Percentiles rank a stretch among this genome's conserved stretches.
phyloP scores from a whole-genome alignment of 495 filamentous ascomycete species.

The Podospora australis region DNA sequence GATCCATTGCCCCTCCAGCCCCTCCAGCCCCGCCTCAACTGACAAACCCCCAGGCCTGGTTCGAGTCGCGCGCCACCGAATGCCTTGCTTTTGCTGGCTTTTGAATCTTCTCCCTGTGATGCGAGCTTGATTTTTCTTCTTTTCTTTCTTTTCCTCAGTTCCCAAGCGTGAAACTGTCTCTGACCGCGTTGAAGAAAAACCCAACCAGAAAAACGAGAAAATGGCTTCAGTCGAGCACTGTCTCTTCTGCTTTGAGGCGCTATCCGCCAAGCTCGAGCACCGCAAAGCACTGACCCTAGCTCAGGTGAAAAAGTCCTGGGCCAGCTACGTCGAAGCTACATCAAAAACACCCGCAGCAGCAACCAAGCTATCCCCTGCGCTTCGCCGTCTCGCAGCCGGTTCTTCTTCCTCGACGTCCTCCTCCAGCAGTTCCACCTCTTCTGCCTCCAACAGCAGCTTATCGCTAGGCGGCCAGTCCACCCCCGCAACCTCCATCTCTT shows the following conservation, averaged over 20 bases:
- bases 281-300: slow-evolving; percentile 47
- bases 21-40: background rate
- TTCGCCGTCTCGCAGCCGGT: slow-evolving; percentile 28
- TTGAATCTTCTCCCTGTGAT: background rate
- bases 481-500: slow-evolving; percentile 32
- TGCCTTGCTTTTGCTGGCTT: background rate
- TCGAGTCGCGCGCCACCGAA: slow-evolving; percentile 4
- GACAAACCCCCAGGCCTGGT: slow-evolving; percentile 2
- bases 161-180: too few relatives aligned
- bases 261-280: slow-evolving; percentile 47
- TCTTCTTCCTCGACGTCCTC: slow-evolving; percentile 24
- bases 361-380: slow-evolving; percentile 34
- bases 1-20: slow-evolving; percentile 2
- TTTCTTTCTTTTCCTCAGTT: background rate
- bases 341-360: slow-evolving; percentile 15
- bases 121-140: background rate
- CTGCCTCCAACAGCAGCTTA: slow-evolving; percentile 17
- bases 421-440: slow-evolving; percentile 20
- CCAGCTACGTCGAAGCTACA: slow-evolving; percentile 35
- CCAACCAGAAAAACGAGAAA: slow-evolving; percentile 2
- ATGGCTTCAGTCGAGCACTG: slow-evolving; percentile 87
- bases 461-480: slow-evolving; percentile 21
- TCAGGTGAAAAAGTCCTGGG: slow-evolving; percentile 68
- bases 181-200: too few relatives aligned
- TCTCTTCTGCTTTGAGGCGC: slow-evolving; percentile 83